A percentile compares a stretch with the other conserved stretches of the same genome.
Conservation (phyloP, 2,329 filamentous ascomycete genomes). For the Neofusicoccum umdonicola region DNA sequence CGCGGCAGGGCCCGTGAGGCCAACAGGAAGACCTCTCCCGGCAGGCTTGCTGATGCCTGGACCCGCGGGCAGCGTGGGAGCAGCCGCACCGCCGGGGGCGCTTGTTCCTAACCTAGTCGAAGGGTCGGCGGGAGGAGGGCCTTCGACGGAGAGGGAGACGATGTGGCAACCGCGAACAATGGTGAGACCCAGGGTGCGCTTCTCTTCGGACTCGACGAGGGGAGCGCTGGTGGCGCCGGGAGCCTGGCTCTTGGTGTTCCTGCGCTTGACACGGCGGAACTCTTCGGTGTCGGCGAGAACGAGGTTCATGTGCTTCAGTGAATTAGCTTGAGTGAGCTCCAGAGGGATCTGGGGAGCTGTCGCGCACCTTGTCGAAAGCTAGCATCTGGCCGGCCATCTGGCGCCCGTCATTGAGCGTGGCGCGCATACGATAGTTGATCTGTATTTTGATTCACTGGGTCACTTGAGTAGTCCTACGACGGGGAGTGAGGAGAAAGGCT, state of each 20-base stretch:
- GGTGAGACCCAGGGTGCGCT: conserved; percentile 90
- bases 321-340: background rate
- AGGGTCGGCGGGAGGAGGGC: conserved; percentile 90
- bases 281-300: conserved; percentile 98
- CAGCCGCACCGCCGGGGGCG: conserved; percentile 65
- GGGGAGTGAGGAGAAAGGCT: conserved; percentile 31
- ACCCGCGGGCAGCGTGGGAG: conserved; percentile 66
- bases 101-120: conserved; percentile 81
- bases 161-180: conserved; percentile 95
- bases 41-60: conserved; percentile 89
- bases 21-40: conserved; percentile 78
- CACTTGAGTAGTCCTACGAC: conserved; percentile 10
- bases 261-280: conserved; percentile 87
- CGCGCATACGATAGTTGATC: conserved; percentile 99
- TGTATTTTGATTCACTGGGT: conserved; percentile 40
- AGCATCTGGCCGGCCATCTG: conserved; percentile 98
- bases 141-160: conserved; percentile 91
- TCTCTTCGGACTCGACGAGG: conserved; percentile 87
- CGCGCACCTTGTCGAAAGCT: conserved; percentile 86
- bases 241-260: conserved; percentile 69
- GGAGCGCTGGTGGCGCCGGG: conserved; percentile 60
- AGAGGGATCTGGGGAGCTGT: background rate
- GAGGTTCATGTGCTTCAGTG: conserved; percentile 91
- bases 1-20: conserved; percentile 82
- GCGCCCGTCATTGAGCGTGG: conserved; percentile 90